Percentiles rank a stretch among this genome's conserved stretches.
Evolutionary conservation across 768 basidiomycete genomes (phyloP).

Genomic region (Leccinum rimulosum): DNA sequence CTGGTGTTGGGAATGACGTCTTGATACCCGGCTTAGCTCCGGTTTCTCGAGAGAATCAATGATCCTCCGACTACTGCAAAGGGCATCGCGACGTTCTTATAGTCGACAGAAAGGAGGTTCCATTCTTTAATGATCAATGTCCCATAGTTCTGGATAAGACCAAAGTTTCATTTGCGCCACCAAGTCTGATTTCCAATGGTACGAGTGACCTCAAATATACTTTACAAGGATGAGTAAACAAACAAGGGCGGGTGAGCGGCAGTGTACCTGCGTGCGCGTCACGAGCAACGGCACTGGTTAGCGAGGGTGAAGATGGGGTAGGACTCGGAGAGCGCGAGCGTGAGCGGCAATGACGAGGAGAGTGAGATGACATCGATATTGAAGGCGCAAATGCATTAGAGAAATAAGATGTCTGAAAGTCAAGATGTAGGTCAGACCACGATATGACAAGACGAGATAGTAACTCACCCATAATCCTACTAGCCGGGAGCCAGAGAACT

Average conservation of each 20-base stretch:
- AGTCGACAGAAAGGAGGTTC: conserved; percentile 84
- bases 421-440: too few species aligned
- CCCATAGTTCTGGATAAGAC: conserved; percentile 63
- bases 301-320: too few species aligned
- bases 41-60: conserved; percentile 75
- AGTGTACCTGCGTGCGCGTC: too few species aligned
- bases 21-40: conserved; percentile 34
- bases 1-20: conserved; percentile 38
- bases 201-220: conserved; percentile 5
- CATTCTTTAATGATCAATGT: conserved; percentile 82
- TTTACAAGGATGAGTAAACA: neutral
- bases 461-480: too few species aligned
- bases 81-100: conserved; percentile 77
- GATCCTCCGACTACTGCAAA: conserved; percentile 83
- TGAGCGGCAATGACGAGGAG: too few species aligned
- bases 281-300: too few species aligned
- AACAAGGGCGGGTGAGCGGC: conserved; percentile 3
- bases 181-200: conserved; percentile 5
- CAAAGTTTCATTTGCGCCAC: neutral
- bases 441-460: too few species aligned
- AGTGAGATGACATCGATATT: too few species aligned
- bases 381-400: too few species aligned
- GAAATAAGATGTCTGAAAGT: too few species aligned
- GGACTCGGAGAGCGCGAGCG: too few species aligned
- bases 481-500: too few species aligned